Evolutionary conservation across 176 grass and related monocot species (phyloP).

Genomic region (Oropetium thomaeum): DNA sequence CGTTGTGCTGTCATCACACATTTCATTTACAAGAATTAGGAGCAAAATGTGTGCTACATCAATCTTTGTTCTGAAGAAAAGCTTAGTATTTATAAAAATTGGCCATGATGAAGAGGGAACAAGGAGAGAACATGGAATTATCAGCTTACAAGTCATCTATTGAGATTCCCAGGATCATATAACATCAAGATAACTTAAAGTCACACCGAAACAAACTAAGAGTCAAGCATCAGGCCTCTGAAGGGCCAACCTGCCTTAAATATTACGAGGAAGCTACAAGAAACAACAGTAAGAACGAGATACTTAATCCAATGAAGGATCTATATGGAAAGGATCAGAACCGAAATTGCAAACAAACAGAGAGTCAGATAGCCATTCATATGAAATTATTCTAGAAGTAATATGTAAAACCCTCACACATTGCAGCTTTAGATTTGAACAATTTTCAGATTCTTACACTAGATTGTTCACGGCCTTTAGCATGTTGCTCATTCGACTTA

Average conservation of each 20-base stretch:
- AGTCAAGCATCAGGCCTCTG: background rate
- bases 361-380: slow-evolving; percentile 5
- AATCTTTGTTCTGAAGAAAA: background rate
- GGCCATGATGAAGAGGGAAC: background rate
- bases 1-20: background rate
- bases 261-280: background rate
- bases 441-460: slow-evolving; percentile 65
- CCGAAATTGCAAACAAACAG: slow-evolving; percentile 22
- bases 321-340: slow-evolving; percentile 2
- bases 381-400: background rate
- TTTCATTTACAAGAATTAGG: background rate
- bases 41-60: background rate
- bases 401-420: background rate
- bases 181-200: background rate
- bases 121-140: background rate
- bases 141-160: background rate
- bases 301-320: background rate
- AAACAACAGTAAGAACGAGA: background rate
- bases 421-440: slow-evolving; percentile 1
- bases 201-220: background rate
- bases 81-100: background rate
- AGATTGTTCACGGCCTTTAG: slow-evolving; percentile 72
- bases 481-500: slow-evolving; percentile 72
- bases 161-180: background rate
- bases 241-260: background rate